Evolutionary conservation across 2,329 filamentous ascomycete genomes (phyloP).

Genomic region (Paramyrothecium sp.): DNA sequence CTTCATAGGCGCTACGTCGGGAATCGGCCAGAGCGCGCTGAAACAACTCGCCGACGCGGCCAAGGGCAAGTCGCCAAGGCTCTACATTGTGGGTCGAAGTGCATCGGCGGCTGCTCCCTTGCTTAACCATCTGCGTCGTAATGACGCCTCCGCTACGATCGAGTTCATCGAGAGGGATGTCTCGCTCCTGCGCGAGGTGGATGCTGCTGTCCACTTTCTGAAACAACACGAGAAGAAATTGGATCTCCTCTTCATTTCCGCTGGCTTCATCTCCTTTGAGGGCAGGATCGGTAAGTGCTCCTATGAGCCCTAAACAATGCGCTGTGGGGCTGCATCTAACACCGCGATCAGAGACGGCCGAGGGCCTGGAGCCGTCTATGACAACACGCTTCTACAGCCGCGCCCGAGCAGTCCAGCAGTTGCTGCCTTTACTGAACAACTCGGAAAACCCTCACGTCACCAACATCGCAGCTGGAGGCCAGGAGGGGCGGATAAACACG

Average conservation of each 20-base stretch:
- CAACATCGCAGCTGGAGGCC: slow-evolving; percentile 46
- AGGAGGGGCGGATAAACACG: slow-evolving; percentile 43
- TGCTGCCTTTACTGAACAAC: slow-evolving; percentile 52
- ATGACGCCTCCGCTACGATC: slow-evolving; percentile 41
- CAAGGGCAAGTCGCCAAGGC: slow-evolving; percentile 29
- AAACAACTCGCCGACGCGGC: slow-evolving; percentile 38
- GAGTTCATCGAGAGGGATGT: slow-evolving; percentile 49
- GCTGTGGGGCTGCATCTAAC: neutral
- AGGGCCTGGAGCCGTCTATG: slow-evolving; percentile 53
- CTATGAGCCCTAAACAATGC: neutral
- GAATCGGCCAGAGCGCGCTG: slow-evolving; percentile 48
- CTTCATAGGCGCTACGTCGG: slow-evolving; percentile 51
- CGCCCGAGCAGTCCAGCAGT: slow-evolving; percentile 52
- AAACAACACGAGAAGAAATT: slow-evolving; percentile 36
- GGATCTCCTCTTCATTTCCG: slow-evolving; percentile 43
- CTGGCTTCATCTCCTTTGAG: slow-evolving; percentile 25
- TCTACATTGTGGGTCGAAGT: slow-evolving; percentile 50
- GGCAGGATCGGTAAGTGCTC: slow-evolving; percentile 15
- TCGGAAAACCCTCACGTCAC: slow-evolving; percentile 42
- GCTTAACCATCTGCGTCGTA: slow-evolving; percentile 35
- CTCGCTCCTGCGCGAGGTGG: slow-evolving; percentile 47
- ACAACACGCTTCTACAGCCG: slow-evolving; percentile 58
- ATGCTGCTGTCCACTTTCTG: slow-evolving; percentile 43
- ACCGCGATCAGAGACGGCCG: slow-evolving; percentile 44
- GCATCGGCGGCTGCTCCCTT: slow-evolving; percentile 31